These are phyloP conservation scores for Vicia sativa DNA, from an alignment of 306 rosid genomes.

Conservation along the genomic window DNA sequence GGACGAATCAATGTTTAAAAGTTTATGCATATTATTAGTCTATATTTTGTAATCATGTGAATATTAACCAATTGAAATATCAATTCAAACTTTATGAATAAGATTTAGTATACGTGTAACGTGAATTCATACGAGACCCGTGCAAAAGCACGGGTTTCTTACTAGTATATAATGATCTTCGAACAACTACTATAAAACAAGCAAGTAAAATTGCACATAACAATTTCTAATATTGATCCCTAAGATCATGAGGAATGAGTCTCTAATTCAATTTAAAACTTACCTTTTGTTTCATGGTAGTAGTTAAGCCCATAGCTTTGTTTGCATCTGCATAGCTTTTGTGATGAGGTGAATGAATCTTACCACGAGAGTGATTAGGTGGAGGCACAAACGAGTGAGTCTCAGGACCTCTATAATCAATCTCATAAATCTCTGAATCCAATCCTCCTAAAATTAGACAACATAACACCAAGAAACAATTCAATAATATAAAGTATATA, in stretches of 20 bases:
- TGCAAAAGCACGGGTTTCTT: too few relatives aligned
- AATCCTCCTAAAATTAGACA: conserved; percentile 44
- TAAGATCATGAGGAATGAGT: background rate
- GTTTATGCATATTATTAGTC: too few relatives aligned
- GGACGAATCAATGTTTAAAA: too few relatives aligned
- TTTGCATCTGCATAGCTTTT: conserved; percentile 19
- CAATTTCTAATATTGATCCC: background rate
- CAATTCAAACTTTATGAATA: too few relatives aligned
- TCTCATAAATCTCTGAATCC: conserved; percentile 63
- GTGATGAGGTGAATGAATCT: conserved; percentile 33
- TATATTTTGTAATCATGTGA: too few relatives aligned
- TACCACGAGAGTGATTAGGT: conserved; percentile 52
- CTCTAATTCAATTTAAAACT: background rate
- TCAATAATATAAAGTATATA: background rate
- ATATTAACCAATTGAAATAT: too few relatives aligned
- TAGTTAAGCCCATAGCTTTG: conserved; percentile 27
- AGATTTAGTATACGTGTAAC: too few relatives aligned
- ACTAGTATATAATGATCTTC: too few relatives aligned
- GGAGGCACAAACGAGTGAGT: conserved; percentile 77
- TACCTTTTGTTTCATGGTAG: conserved; percentile 46
- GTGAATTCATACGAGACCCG: too few relatives aligned
- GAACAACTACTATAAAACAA: too few relatives aligned
- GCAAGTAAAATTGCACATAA: background rate
- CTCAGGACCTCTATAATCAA: conserved; percentile 87
- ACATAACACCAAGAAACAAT: background rate